Evolutionary conservation across 2,329 filamentous ascomycete genomes (phyloP).

Genomic region (Beauveria scarabaeidicola): DNA sequence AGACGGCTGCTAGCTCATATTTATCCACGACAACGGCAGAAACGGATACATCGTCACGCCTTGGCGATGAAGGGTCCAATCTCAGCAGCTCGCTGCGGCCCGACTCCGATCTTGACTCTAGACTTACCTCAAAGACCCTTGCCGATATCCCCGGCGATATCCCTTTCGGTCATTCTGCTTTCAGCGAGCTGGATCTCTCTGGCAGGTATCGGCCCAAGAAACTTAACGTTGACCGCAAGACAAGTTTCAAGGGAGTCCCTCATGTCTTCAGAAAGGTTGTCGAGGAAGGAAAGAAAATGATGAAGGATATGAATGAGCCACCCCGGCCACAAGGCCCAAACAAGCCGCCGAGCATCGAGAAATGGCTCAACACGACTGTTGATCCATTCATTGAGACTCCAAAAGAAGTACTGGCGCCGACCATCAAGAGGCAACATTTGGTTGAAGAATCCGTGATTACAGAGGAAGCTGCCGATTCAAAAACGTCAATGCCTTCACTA

Average conservation of each 20-base stretch:
- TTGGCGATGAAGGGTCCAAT: slow-evolving; percentile 22
- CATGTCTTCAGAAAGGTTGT: slow-evolving; percentile 57
- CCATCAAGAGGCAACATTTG: background rate
- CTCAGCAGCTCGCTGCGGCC: slow-evolving; percentile 19
- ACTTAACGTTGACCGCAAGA: slow-evolving; percentile 42
- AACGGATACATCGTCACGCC: slow-evolving; percentile 21
- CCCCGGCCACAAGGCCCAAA: slow-evolving; percentile 41
- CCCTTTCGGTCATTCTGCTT: slow-evolving; percentile 57
- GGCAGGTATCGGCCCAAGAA: slow-evolving; percentile 33
- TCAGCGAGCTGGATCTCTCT: slow-evolving; percentile 54
- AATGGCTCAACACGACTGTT: slow-evolving; percentile 54
- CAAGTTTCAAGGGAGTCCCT: slow-evolving; percentile 53
- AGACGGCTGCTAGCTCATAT: slow-evolving; percentile 10
- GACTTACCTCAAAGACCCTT: slow-evolving; percentile 40
- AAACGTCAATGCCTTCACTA: background rate
- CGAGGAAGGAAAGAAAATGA: slow-evolving; percentile 55
- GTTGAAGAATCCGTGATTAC: background rate
- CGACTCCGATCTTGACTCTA: slow-evolving; percentile 27
- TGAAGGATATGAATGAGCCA: slow-evolving; percentile 51
- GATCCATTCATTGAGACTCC: slow-evolving; percentile 49
- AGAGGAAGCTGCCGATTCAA: background rate
- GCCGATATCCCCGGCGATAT: slow-evolving; percentile 50
- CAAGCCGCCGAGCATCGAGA: slow-evolving; percentile 56
- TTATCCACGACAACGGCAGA: background rate
- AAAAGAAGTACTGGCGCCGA: slow-evolving; percentile 11